phyloP scores from a whole-genome alignment of 2,329 filamentous ascomycete genomes.

The Calcarisporium arbuscula region DNA sequence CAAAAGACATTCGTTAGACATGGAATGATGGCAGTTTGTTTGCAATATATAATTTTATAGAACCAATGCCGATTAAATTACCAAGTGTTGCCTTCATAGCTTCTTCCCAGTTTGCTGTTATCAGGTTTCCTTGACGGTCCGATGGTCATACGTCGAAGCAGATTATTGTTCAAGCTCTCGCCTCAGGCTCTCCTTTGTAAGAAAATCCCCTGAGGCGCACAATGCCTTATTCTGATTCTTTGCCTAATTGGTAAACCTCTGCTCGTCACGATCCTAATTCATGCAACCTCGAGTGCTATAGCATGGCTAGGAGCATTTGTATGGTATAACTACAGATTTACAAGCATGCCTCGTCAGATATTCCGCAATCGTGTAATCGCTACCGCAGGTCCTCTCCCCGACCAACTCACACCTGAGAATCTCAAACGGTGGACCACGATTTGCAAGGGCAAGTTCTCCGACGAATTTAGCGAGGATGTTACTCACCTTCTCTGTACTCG shows the following conservation, averaged over 20 bases:
- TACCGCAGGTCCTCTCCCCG: slow-evolving; percentile 51
- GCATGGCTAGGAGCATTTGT: too few species aligned
- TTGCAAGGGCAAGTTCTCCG: slow-evolving; percentile 54
- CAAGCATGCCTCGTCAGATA: slow-evolving; percentile 28
- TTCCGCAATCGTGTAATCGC: slow-evolving; percentile 51
- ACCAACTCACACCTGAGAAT: slow-evolving; percentile 42
- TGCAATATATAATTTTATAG: neutral
- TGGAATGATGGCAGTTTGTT: neutral
- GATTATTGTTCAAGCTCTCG: too few species aligned
- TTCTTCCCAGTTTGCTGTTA: too few species aligned
- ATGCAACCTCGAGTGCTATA: too few species aligned
- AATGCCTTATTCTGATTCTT: too few species aligned
- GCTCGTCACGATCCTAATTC: too few species aligned
- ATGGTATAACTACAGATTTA: neutral
- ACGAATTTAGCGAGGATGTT: slow-evolving; percentile 44
- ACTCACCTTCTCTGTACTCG: slow-evolving; percentile 69
- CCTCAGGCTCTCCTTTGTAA: neutral
- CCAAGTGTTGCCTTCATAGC: too few species aligned
- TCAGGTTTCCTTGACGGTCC: too few species aligned
- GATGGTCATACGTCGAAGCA: too few species aligned
- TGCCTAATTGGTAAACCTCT: too few species aligned
- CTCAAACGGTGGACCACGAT: slow-evolving; percentile 59
- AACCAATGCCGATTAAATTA: too few species aligned
- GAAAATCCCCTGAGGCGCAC: neutral
- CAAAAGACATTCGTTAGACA: slow-evolving; percentile 52